A percentile compares a stretch with the other conserved stretches of the same genome.
Conservation (phyloP, 164 flowering plant species). For the Umbellularia californica region DNA sequence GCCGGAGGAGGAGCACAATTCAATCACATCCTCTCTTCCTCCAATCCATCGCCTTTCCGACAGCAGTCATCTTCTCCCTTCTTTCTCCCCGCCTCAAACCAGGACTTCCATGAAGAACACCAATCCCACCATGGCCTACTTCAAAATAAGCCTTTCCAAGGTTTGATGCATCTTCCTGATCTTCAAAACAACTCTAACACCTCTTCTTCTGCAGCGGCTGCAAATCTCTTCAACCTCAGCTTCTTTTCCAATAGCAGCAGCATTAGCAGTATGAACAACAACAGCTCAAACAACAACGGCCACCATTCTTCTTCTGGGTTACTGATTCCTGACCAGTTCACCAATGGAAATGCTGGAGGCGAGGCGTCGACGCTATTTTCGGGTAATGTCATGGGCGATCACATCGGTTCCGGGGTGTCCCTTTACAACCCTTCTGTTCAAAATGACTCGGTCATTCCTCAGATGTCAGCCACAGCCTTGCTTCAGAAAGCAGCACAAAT, state of each 20-base stretch:
- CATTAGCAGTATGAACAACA: conserved; percentile 21
- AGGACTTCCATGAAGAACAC: conserved; percentile 32
- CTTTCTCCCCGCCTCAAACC: conserved; percentile 33
- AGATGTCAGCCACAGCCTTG: conserved; percentile 85
- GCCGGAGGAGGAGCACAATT: conserved; percentile 30
- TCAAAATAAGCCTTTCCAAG: conserved; percentile 45
- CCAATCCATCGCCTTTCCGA: conserved; percentile 27
- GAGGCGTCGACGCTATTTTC: conserved; percentile 36
- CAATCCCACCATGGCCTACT: conserved; percentile 30
- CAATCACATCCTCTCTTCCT: conserved; percentile 35
- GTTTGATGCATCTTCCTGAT: conserved; percentile 60
- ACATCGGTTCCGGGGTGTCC: conserved; percentile 24
- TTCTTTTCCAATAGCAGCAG: conserved; percentile 40
- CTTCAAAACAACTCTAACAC: conserved; percentile 34
- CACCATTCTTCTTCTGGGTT: conserved; percentile 28
- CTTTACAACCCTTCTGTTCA: conserved; percentile 30
- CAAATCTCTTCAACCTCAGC: conserved; percentile 51
- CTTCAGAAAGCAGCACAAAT: conserved; percentile 81
- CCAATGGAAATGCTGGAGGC: conserved; percentile 23
- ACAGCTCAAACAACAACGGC: conserved; percentile 14
- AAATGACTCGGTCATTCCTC: conserved; percentile 31
- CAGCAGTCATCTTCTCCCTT: conserved; percentile 20
- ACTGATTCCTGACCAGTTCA: conserved; percentile 31
- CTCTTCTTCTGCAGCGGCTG: conserved; percentile 19
- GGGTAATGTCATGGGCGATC: conserved; percentile 32